These are phyloP conservation scores for Coprinellus aureogranulatus DNA, from an alignment of 768 basidiomycete species.

Conservation along the genomic window DNA sequence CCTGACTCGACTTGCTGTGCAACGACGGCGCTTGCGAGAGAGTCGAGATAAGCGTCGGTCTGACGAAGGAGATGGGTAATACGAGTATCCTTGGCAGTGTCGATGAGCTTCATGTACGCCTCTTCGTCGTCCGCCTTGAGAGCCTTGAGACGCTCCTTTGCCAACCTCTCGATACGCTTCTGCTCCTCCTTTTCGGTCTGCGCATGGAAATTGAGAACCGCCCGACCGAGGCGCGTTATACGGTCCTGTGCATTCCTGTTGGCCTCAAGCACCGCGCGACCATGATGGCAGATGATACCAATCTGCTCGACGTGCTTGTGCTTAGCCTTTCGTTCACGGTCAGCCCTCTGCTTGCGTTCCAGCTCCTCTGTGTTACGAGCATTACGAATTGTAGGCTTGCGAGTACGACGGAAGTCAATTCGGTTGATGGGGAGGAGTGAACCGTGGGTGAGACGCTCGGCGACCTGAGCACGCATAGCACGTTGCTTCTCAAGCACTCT, in stretches of 20 bases:
- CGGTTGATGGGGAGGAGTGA: conserved; percentile 89
- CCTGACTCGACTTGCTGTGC: conserved; percentile 83
- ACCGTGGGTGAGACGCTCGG: conserved; percentile 84
- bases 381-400: conserved; percentile 85
- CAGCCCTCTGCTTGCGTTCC: conserved; percentile 87
- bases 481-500: conserved; percentile 89
- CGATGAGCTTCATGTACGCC: conserved; percentile 98
- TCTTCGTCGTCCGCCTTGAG: conserved; percentile 98
- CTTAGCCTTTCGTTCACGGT: conserved; percentile 92
- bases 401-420: conserved; percentile 80
- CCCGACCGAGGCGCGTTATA: conserved; percentile 71
- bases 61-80: conserved; percentile 94
- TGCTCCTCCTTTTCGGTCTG: conserved; percentile 97
- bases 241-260: conserved; percentile 65
- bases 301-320: conserved; percentile 96
- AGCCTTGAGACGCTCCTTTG: conserved; percentile 97
- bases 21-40: conserved; percentile 88
- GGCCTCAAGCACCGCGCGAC: conserved; percentile 65
- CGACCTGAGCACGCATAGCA: conserved; percentile 78
- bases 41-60: conserved; percentile 93
- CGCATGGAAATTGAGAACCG: conserved; percentile 80
- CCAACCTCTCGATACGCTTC: conserved; percentile 91
- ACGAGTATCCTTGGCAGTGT: conserved; percentile 98
- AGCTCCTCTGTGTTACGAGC: conserved; percentile 85
- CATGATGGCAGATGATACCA: conserved; percentile 79